Percentiles rank a stretch among this genome's conserved stretches.
Conservation (phyloP, 2,329 filamentous ascomycete genomes). For the Paecilomyces sp. region DNA sequence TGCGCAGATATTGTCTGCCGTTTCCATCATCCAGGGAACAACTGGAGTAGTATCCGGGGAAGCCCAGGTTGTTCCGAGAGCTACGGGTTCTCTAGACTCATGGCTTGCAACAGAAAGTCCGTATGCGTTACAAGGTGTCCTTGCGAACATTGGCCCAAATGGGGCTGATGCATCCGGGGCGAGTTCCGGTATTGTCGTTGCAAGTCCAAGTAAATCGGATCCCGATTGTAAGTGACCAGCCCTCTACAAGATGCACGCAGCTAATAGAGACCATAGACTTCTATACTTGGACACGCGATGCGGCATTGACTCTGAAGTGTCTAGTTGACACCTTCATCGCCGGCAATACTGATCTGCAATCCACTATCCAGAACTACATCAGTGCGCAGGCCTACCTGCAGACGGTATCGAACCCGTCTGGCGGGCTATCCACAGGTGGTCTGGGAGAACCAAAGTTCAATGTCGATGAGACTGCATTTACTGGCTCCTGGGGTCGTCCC, state of each 20-base stretch:
- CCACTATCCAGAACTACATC: slow-evolving; percentile 61
- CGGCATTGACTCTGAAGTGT: slow-evolving; percentile 63
- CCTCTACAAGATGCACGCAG: background rate
- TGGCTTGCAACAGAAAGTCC: slow-evolving; percentile 41
- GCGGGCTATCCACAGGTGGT: slow-evolving; percentile 43
- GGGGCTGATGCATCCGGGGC: slow-evolving; percentile 45
- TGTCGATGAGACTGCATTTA: slow-evolving; percentile 55
- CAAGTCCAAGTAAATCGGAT: slow-evolving; percentile 49
- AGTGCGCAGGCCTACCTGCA: slow-evolving; percentile 59
- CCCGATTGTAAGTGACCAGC: slow-evolving; percentile 42
- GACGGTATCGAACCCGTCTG: slow-evolving; percentile 61
- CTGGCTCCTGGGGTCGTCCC: slow-evolving; percentile 65
- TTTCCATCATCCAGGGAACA: background rate
- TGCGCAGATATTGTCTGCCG: background rate
- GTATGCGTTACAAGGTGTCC: slow-evolving; percentile 46
- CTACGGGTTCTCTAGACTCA: slow-evolving; percentile 14
- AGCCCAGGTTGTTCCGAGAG: slow-evolving; percentile 4
- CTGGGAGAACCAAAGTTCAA: slow-evolving; percentile 69
- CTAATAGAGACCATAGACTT: slow-evolving; percentile 47
- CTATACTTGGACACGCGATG: slow-evolving; percentile 72
- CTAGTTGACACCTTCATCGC: slow-evolving; percentile 61
- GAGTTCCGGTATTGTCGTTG: slow-evolving; percentile 46
- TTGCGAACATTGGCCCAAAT: slow-evolving; percentile 51
- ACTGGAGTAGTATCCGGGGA: background rate
- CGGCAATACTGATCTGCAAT: slow-evolving; percentile 54